These are phyloP conservation scores for Tuctoria greenei DNA, from an alignment of 176 grass and related monocot genomes.

Conservation along the genomic window DNA sequence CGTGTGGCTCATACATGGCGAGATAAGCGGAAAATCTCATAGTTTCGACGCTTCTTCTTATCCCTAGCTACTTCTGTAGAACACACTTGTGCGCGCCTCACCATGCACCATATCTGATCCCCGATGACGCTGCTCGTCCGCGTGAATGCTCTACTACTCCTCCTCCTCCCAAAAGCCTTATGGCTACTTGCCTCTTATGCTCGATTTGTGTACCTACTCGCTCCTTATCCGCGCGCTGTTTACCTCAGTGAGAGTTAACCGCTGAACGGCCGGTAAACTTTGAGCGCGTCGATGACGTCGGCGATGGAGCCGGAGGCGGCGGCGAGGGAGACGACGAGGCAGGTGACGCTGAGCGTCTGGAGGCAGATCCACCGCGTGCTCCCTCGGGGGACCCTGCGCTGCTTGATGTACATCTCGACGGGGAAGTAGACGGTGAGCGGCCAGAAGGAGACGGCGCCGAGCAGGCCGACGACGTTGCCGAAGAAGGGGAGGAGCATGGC, in stretches of 20 bases:
- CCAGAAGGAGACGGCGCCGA: constrained; percentile 92
- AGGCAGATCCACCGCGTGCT: constrained; percentile 49
- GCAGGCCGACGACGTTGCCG: constrained; percentile 67
- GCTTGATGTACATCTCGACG: constrained; percentile 88
- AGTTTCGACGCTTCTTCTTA: not conserved
- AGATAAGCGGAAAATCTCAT: not conserved
- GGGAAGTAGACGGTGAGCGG: constrained; percentile 94
- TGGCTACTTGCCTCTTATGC: not conserved
- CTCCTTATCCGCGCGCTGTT: no score
- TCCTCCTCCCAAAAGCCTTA: not conserved
- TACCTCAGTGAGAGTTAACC: not conserved
- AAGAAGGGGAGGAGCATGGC: constrained; percentile 93
- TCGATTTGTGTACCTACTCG: no score
- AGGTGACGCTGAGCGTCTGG: constrained; percentile 46
- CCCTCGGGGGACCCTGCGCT: constrained; percentile 38
- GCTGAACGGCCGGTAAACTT: constrained; percentile 65
- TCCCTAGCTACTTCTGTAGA: not conserved
- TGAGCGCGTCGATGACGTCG: constrained; percentile 60
- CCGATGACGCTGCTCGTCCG: not conserved
- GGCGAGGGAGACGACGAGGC: constrained; percentile 59
- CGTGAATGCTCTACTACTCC: not conserved
- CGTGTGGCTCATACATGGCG: not conserved
- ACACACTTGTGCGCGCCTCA: not conserved
- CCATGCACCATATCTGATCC: not conserved
- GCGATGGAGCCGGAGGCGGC: constrained; percentile 64